These are phyloP conservation scores for Acer yangbiense DNA, from an alignment of 345 rosid species.

Conservation along the genomic window DNA sequence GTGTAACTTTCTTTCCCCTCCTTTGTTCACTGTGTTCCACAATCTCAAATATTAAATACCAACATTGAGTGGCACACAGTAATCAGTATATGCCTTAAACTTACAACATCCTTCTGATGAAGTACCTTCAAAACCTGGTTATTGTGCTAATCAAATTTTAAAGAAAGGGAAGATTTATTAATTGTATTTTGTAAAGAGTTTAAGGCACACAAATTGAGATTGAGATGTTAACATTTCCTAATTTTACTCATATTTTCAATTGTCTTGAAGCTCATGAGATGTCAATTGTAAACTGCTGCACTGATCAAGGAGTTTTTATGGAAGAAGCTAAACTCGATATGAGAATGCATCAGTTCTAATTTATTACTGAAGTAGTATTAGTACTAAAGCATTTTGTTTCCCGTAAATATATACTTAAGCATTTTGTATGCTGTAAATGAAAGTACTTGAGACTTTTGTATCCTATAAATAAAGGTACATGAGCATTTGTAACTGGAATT, in stretches of 20 bases:
- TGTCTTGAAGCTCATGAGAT: not conserved
- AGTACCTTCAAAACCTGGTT: not conserved
- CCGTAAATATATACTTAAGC: not conserved
- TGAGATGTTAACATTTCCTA: not conserved
- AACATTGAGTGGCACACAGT: not conserved
- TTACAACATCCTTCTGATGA: not conserved
- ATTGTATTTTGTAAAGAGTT: not conserved
- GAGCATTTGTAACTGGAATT: not conserved
- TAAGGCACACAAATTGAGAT: not conserved
- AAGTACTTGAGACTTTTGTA: not conserved
- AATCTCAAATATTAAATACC: not conserved
- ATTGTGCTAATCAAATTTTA: not conserved
- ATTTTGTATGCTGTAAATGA: not conserved
- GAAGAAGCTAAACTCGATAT: not conserved
- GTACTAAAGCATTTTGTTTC: not conserved
- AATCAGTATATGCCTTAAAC: not conserved
- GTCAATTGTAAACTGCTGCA: not conserved
- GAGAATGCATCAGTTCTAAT: not conserved
- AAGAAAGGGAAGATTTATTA: not conserved
- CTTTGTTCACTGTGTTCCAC: not conserved
- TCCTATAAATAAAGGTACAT: not conserved
- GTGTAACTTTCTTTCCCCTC: not conserved
- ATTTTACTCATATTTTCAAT: not conserved
- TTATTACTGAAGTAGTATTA: not conserved
- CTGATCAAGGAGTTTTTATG: not conserved